Evolutionary conservation across 305 asterid species (phyloP).

Genomic region (Solanum hybrid): DNA sequence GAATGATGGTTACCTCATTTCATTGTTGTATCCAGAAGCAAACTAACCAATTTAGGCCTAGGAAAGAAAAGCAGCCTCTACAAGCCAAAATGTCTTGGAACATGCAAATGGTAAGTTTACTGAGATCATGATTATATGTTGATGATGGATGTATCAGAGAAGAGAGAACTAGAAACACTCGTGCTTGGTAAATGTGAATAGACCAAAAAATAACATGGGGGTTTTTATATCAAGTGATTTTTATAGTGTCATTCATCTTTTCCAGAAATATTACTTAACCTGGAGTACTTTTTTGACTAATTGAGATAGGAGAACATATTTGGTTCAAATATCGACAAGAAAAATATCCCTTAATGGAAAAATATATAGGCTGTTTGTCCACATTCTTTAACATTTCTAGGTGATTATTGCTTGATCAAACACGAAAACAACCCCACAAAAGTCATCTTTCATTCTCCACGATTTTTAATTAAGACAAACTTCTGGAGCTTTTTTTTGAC

Average conservation of each 20-base stretch:
- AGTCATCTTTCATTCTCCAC: background rate
- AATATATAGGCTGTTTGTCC: background rate
- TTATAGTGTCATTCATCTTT: background rate
- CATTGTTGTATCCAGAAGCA: background rate
- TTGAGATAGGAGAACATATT: background rate
- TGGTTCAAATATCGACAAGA: background rate
- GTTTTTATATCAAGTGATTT: background rate
- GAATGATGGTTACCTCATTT: background rate
- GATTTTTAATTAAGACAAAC: background rate
- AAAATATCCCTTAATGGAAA: background rate
- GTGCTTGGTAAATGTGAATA: background rate
- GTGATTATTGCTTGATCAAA: background rate
- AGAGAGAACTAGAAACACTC: background rate
- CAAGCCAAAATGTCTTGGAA: background rate
- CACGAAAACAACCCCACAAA: background rate
- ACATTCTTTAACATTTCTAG: background rate
- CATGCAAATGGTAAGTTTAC: background rate
- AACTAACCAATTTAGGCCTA: background rate
- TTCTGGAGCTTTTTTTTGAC: background rate
- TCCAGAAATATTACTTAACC: background rate
- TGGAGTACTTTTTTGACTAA: background rate
- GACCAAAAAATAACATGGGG: background rate
- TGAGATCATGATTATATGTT: background rate
- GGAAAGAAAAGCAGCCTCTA: background rate
- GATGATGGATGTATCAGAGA: background rate